phyloP scores from a whole-genome alignment of 805 yeast genomes.

The Wickerhamomyces chambardii region DNA sequence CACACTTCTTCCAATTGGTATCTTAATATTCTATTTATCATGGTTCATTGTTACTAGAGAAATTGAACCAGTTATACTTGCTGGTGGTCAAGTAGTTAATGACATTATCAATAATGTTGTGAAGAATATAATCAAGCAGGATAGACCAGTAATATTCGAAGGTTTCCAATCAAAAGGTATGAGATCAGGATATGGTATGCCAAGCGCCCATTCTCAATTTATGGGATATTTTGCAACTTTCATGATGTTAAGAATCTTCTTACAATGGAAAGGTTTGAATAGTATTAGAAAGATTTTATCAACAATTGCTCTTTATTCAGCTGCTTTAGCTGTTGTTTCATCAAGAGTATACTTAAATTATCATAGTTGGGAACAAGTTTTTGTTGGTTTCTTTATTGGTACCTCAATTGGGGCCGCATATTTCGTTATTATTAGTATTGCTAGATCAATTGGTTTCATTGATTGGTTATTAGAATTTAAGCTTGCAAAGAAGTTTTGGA shows the following conservation, averaged over 20 bases:
- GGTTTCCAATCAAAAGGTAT: conserved; percentile 28
- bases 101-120: conserved; percentile 65
- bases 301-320: conserved; percentile 15
- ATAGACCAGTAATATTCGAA: conserved; percentile 52
- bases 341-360: conserved; percentile 76
- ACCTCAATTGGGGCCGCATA: conserved; percentile 46
- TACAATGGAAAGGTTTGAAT: conserved; percentile 31
- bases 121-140: conserved; percentile 56
- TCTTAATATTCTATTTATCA: conserved; percentile 71
- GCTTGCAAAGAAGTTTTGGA: conserved; percentile 37
- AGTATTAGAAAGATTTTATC: conserved; percentile 20
- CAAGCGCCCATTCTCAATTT: conserved; percentile 93
- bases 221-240: conserved; percentile 79
- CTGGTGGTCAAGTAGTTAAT: conserved; percentile 77
- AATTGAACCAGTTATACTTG: conserved; percentile 73
- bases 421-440: conserved; percentile 39
- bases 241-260: conserved; percentile 32
- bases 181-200: conserved; percentile 84
- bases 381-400: conserved; percentile 66
- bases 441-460: conserved; percentile 60
- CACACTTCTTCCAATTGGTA: conserved; percentile 73
- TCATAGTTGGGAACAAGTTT: conserved; percentile 67
- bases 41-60: conserved; percentile 82
- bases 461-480: conserved; percentile 55
- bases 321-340: conserved; percentile 38